These are phyloP conservation scores for Nadsonia starkeyi-henricii DNA, from an alignment of 1,139 yeast species.

Conservation along the genomic window DNA sequence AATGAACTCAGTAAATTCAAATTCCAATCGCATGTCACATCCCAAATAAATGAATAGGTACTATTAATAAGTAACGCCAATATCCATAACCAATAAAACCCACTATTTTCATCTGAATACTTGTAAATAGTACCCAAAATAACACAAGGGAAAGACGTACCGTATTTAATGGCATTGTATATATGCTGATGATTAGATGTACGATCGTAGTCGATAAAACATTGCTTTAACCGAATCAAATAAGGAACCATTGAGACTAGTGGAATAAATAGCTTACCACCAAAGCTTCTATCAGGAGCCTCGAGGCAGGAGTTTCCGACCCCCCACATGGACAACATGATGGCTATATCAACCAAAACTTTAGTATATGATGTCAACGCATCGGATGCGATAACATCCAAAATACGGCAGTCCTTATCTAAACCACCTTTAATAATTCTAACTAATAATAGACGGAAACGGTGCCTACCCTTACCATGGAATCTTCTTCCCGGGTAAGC, in stretches of 20 bases:
- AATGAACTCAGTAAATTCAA: conserved; percentile 29
- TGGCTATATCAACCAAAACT: conserved; percentile 55
- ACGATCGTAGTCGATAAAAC: conserved; percentile 51
- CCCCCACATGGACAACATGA: conserved; percentile 30
- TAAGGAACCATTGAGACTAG: conserved; percentile 47
- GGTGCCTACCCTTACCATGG: conserved; percentile 18
- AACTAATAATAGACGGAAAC: conserved; percentile 28
- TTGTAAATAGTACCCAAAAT: conserved; percentile 18
- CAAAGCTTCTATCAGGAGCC: conserved; percentile 24
- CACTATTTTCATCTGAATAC: conserved; percentile 8
- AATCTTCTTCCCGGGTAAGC: conserved; percentile 13
- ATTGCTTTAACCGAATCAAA: conserved; percentile 63
- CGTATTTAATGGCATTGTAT: conserved; percentile 61
- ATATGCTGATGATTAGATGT: conserved; percentile 42
- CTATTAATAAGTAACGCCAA: conserved; percentile 48
- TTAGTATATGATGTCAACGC: conserved; percentile 67
- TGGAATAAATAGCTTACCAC: conserved; percentile 33
- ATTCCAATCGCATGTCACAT: conserved; percentile 79
- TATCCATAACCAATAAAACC: conserved; percentile 34
- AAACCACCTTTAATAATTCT: conserved; percentile 45
- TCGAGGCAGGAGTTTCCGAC: conserved; percentile 16
- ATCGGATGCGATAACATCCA: conserved; percentile 71
- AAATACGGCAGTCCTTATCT: conserved; percentile 42
- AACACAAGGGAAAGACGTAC: conserved; percentile 54
- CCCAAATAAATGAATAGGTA: conserved; percentile 75